These are phyloP conservation scores for Diplotaxis tenuifolia DNA, from an alignment of 345 rosid species.

Conservation along the genomic window DNA sequence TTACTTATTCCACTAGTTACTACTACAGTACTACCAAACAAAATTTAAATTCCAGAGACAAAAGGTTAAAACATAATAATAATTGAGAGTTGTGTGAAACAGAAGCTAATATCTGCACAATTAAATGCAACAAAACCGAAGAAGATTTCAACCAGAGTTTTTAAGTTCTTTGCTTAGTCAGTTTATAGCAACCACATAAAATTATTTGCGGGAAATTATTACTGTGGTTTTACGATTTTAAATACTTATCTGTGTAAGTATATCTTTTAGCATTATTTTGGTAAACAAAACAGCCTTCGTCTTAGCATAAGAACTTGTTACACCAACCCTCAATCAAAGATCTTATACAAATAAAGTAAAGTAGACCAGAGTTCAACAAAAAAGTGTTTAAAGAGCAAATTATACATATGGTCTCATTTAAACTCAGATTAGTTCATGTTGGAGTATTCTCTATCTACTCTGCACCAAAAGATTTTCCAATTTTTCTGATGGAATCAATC, in stretches of 20 bases:
- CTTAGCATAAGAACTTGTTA: no score
- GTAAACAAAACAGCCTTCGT: not conserved
- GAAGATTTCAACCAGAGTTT: constrained; percentile 2
- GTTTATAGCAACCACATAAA: not conserved
- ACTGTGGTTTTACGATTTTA: not conserved
- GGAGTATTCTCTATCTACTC: constrained; percentile 29
- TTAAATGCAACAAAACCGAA: constrained; percentile 9
- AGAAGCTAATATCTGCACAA: constrained; percentile 16
- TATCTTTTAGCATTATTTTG: no score
- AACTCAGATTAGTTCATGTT: constrained; percentile 16
- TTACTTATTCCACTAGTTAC: no score
- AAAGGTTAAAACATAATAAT: not conserved
- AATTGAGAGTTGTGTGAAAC: constrained; percentile 22
- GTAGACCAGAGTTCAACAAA: constrained; percentile 8
- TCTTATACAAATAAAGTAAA: constrained; percentile 1
- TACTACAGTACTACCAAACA: no score
- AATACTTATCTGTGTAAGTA: not conserved
- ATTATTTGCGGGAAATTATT: not conserved
- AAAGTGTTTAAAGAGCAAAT: constrained; percentile 12
- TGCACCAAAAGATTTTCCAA: constrained; percentile 10
- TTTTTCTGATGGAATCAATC: constrained; percentile 32
- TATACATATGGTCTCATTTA: constrained; percentile 31
- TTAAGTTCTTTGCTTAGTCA: not conserved
- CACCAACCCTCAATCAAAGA: not conserved
- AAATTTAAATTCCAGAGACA: constrained; percentile 22